Percentiles rank a stretch among this genome's conserved stretches.
Evolutionary conservation across 2,329 filamentous ascomycete species (phyloP).

Genomic region (Penicillium sp.): DNA sequence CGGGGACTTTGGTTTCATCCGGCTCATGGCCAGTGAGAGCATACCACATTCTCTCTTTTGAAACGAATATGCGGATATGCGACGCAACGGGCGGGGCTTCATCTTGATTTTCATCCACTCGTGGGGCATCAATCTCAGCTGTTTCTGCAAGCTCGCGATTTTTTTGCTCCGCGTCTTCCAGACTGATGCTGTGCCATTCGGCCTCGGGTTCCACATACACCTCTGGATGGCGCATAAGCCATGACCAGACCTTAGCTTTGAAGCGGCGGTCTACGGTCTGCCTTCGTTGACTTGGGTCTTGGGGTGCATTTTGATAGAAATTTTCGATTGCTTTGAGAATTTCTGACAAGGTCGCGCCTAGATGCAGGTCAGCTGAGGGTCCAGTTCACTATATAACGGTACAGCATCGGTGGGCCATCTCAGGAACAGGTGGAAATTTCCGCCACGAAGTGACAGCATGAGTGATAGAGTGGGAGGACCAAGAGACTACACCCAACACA

Average conservation of each 20-base stretch:
- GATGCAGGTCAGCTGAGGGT: conserved; percentile 21
- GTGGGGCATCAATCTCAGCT: background rate
- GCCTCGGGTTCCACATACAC: conserved; percentile 52
- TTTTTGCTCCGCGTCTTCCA: conserved; percentile 43
- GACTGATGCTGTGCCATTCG: conserved; percentile 43
- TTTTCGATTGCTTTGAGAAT: conserved; percentile 38
- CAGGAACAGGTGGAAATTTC: background rate
- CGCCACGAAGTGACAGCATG: background rate
- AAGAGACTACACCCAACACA: background rate
- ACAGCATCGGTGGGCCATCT: background rate
- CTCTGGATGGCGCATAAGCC: conserved; percentile 59
- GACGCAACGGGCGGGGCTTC: conserved; percentile 3
- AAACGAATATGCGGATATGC: conserved; percentile 51
- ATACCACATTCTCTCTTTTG: conserved; percentile 60
- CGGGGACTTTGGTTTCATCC: conserved; percentile 56
- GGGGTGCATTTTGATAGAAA: conserved; percentile 36
- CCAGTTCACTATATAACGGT: background rate
- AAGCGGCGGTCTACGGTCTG: conserved; percentile 53
- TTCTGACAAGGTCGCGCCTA: conserved; percentile 41
- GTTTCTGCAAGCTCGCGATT: background rate
- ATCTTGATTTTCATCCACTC: conserved; percentile 1
- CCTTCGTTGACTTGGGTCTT: conserved; percentile 21
- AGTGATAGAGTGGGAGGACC: background rate
- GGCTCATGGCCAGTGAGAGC: conserved; percentile 62
- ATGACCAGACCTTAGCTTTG: conserved; percentile 58